phyloP scores from a whole-genome alignment of 768 basidiomycete genomes.

The Leccinum truebloodii region DNA sequence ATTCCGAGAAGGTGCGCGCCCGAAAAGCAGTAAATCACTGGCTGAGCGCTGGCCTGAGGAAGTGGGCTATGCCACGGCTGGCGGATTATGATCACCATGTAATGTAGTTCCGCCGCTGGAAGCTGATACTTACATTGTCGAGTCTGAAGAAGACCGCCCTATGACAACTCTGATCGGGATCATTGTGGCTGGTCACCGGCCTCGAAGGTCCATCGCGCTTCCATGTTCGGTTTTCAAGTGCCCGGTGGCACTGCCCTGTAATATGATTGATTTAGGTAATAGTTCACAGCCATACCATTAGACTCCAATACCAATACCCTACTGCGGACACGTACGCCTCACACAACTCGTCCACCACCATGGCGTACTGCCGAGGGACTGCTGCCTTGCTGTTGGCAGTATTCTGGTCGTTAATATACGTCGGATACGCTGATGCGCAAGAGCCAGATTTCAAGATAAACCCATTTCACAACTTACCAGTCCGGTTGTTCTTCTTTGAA shows the following conservation, averaged over 20 bases:
- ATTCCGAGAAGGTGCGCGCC: too few species aligned
- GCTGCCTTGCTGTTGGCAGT: constrained; percentile 29
- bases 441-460: constrained; percentile 50
- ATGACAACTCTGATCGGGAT: too few species aligned
- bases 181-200: too few species aligned
- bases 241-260: neutral
- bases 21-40: too few species aligned
- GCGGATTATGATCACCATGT: too few species aligned
- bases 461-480: constrained; percentile 72
- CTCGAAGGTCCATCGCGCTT: too few species aligned
- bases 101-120: too few species aligned
- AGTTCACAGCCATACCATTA: neutral
- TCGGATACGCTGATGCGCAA: constrained; percentile 36
- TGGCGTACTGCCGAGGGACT: constrained; percentile 32
- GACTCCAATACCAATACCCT: neutral
- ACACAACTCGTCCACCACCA: constrained; percentile 19
- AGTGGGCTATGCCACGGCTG: too few species aligned
- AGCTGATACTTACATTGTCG: too few species aligned
- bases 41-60: too few species aligned
- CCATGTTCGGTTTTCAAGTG: neutral
- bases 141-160: too few species aligned
- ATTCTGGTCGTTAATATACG: constrained; percentile 23
- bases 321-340: constrained; percentile 16
- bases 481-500: constrained; percentile 87
- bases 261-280: neutral